A percentile compares a stretch with the other conserved stretches of the same genome.
phyloP scores from a whole-genome alignment of 1,284 basidiomycete species.

The Boletus smithii region DNA sequence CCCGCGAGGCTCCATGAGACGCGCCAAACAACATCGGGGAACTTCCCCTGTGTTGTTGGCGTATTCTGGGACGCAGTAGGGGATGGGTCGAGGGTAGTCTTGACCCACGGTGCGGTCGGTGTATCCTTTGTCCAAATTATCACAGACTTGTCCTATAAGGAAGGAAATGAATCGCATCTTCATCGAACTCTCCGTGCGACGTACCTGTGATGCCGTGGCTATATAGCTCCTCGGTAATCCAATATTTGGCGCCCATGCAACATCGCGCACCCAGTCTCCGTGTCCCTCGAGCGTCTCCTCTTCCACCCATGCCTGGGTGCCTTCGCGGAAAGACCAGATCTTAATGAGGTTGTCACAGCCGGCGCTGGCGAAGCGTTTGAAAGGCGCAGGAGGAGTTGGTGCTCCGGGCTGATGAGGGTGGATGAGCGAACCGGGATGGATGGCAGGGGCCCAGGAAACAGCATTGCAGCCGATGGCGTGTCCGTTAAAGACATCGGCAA shows the following conservation, averaged over 20 bases:
- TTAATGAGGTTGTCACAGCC: conserved; percentile 96
- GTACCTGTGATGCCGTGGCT: conserved; percentile 89
- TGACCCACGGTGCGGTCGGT: conserved; percentile 78
- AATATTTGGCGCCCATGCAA: conserved; percentile 97
- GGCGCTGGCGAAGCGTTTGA: conserved; percentile 90
- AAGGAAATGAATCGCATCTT: not conserved
- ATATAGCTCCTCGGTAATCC: conserved; percentile 93
- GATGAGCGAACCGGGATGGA: conserved; percentile 80
- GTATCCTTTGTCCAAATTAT: conserved; percentile 92
- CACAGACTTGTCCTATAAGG: conserved; percentile 77
- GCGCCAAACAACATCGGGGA: conserved; percentile 95
- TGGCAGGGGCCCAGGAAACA: conserved; percentile 96
- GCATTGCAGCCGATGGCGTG: conserved; percentile 97
- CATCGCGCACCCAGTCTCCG: conserved; percentile 96
- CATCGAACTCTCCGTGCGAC: not conserved
- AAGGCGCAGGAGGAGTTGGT: conserved; percentile 42
- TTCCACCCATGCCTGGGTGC: conserved; percentile 81
- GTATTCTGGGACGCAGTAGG: conserved; percentile 35
- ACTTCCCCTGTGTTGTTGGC: conserved; percentile 57
- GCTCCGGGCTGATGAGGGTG: conserved; percentile 50
- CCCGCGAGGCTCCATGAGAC: conserved; percentile 97
- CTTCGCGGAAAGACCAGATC: conserved; percentile 86
- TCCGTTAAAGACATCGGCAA: conserved; percentile 91
- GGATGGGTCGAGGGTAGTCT: conserved; percentile 80
- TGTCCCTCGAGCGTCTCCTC: conserved; percentile 90